phyloP scores from a whole-genome alignment of 176 grass and related monocot genomes.

The Phragmites australis region DNA sequence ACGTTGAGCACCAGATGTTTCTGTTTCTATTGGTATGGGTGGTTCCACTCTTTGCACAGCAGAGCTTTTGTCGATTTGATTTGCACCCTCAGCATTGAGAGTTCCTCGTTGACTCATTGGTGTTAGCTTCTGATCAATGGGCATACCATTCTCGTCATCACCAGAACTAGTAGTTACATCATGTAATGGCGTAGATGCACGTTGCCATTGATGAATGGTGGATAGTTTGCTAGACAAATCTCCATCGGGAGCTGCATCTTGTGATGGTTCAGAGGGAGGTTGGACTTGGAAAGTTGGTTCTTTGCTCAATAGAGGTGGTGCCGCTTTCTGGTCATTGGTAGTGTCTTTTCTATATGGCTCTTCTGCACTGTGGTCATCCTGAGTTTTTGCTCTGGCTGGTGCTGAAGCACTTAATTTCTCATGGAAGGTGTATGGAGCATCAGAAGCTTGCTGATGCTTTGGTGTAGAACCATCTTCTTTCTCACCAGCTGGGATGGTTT shows the following conservation, averaged over 20 bases:
- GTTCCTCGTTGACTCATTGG: slow-evolving; percentile 9
- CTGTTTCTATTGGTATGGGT: slow-evolving; percentile 14
- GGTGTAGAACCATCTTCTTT: slow-evolving; percentile 26
- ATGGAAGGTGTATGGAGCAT: slow-evolving; percentile 16
- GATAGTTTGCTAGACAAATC: slow-evolving; percentile 25
- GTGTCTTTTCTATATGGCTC: slow-evolving; percentile 25
- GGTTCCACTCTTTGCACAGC: slow-evolving; percentile 31
- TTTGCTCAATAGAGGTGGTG: background rate
- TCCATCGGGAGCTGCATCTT: slow-evolving; percentile 25
- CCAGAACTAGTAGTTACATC: background rate
- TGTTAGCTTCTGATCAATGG: slow-evolving; percentile 27
- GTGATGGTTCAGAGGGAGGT: slow-evolving; percentile 22
- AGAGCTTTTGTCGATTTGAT: too few species aligned
- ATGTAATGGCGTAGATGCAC: slow-evolving; percentile 11
- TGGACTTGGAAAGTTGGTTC: slow-evolving; percentile 26
- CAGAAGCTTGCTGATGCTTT: slow-evolving; percentile 33
- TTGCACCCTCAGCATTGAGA: too few species aligned
- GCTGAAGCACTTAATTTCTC: slow-evolving; percentile 22
- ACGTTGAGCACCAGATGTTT: slow-evolving; percentile 22
- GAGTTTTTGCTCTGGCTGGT: slow-evolving; percentile 8
- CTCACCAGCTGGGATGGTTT: slow-evolving; percentile 24
- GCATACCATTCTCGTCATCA: background rate
- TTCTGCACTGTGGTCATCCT: slow-evolving; percentile 16
- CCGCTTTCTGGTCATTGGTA: slow-evolving; percentile 27
- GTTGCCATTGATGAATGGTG: slow-evolving; percentile 33